These are phyloP conservation scores for Colletotrichum spaethianum DNA, from an alignment of 2,329 filamentous ascomycete species.

Conservation along the genomic window DNA sequence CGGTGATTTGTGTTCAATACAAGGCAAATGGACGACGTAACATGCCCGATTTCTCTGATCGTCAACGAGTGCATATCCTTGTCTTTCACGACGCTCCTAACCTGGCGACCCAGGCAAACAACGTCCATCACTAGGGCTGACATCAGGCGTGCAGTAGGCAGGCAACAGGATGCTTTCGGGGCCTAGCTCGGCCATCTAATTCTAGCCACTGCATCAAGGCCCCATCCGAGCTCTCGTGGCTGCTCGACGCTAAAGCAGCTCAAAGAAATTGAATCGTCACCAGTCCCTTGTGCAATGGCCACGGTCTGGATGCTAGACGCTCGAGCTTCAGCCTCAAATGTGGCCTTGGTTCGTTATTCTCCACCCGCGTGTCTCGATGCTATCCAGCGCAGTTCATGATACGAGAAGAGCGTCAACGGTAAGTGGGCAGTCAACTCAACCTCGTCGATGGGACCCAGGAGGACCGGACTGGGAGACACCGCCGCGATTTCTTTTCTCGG, in stretches of 20 bases:
- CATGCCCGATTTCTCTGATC: neutral
- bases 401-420: neutral
- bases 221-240: neutral
- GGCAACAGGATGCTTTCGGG: neutral
- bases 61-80: neutral
- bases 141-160: neutral
- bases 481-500: too few species aligned
- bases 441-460: neutral
- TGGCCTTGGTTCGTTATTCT: neutral
- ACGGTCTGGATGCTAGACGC: neutral
- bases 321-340: slow-evolving; percentile 9
- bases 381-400: neutral
- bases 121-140: neutral
- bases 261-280: neutral
- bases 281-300: neutral
- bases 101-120: neutral
- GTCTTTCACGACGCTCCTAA: neutral
- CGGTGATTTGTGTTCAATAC: neutral
- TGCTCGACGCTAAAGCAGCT: neutral
- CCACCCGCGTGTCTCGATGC: neutral
- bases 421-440: neutral
- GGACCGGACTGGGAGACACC: too few species aligned
- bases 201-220: neutral
- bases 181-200: neutral
- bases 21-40: neutral